Conservation (phyloP, 176 grass and related monocot genomes). For the Carex myosuroides region DNA sequence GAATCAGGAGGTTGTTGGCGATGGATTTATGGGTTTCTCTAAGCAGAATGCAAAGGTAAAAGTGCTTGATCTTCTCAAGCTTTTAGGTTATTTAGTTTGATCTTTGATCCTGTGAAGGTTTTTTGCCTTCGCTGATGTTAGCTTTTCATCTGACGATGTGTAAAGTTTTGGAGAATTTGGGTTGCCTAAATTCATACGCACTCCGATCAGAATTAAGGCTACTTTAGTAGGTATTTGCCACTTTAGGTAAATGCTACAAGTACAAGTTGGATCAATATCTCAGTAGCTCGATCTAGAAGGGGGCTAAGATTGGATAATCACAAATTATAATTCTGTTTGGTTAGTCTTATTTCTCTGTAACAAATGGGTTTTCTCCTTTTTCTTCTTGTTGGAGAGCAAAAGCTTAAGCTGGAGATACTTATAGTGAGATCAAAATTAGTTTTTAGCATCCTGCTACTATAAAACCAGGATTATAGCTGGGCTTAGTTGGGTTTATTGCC, state of each 20-base stretch:
- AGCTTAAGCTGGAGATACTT: background rate
- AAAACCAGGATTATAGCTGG: background rate
- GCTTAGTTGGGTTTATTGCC: background rate
- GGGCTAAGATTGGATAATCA: background rate
- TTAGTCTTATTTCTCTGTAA: background rate
- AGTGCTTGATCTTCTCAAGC: background rate
- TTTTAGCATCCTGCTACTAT: background rate
- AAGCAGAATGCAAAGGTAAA: background rate
- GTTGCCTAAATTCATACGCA: background rate
- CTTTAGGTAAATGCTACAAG: background rate
- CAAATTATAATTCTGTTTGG: conserved; percentile 5
- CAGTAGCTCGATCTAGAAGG: background rate
- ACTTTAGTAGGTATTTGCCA: background rate
- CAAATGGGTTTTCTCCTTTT: background rate
- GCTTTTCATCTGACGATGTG: conserved; percentile 10
- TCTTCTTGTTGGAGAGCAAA: background rate
- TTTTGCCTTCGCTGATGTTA: background rate
- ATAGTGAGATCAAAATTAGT: conserved; percentile 3
- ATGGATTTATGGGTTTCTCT: conserved; percentile 20
- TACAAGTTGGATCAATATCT: background rate
- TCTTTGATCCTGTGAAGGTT: conserved; percentile 14
- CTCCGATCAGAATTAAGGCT: background rate
- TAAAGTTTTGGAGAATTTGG: conserved; percentile 7
- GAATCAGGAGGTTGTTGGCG: conserved; percentile 19
- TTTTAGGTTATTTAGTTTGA: conserved; percentile 16